Evolutionary conservation across 345 rosid genomes (phyloP), one percentile per base, ranked within the genome.

Genomic region (Mercurialis annua): DNA sequence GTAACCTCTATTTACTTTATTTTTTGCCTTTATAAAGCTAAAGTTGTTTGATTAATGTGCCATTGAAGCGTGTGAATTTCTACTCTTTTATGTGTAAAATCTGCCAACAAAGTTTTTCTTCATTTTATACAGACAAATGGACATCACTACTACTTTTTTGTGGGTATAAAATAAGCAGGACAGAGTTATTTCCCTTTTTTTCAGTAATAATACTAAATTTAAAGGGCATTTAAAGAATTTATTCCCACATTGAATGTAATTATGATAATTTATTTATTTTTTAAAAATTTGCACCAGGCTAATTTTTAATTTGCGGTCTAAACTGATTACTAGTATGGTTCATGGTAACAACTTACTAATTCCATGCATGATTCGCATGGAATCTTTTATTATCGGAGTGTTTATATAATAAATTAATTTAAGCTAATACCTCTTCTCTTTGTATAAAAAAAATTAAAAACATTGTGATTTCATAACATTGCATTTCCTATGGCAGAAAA

Each of bases 101-200:
- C n/a, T n/a, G n/a, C n/a, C n/a, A 9, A 30, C 53, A n/a, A 58
- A 67, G 71, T 36, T 69, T 65, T 72, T 75, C 79, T 62, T 8
- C 60, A 27, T 30, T 43, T 62, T 63, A 38, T 42, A 67, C 66
- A 53, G 62, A 70, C 62, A 70, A 63, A 40, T 59, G 62, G 64
- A 79, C 64, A 36, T 6, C 36, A 43, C 62, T 46, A 69, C 60
- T 57, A 33, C 55, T 65, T 65, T 58, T 61, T 65, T 40, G 49
- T 50, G 67, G 73, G 76, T 36, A 40, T 40, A 59, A 23, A 53
- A n/a, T n/a, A n/a, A 64, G 62, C 52, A 53, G 31, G 71, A 73
- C 74, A 76, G 43, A 58, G 36, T 64, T 53, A 33, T 29, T 64
- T 36, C 11, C 65, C n/a, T 18, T 51, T 9, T 18, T 18, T 33